Conservation (phyloP, 805 yeast genomes). For the Limtongia smithiae region DNA sequence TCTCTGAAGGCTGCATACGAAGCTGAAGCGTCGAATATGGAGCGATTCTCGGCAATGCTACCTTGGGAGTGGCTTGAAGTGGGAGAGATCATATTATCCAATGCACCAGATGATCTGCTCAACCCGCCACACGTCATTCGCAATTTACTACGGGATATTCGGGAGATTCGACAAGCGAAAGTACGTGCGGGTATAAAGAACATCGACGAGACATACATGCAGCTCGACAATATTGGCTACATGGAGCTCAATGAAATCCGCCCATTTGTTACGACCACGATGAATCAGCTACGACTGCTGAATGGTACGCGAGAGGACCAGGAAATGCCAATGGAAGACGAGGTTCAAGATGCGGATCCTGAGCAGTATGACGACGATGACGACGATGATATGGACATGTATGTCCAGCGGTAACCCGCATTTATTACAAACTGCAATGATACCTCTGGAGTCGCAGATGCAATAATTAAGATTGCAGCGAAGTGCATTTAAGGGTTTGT, state of each 20-base stretch:
- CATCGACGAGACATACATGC: conserved; percentile 77
- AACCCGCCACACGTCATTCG: conserved; percentile 71
- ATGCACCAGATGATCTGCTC: conserved; percentile 73
- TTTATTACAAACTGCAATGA: too few species aligned
- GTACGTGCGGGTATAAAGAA: conserved; percentile 73
- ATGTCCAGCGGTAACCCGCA: too few species aligned
- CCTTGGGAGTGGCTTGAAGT: conserved; percentile 91
- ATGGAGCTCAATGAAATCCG: conserved; percentile 86
- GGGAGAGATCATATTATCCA: conserved; percentile 60
- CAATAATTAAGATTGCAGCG: too few species aligned
- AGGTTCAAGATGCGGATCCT: conserved; percentile 12
- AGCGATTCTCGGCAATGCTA: conserved; percentile 55
- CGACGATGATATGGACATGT: conserved; percentile 8
- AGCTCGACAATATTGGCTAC: conserved; percentile 73
- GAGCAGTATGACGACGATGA: conserved; percentile 1
- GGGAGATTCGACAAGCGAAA: conserved; percentile 78
- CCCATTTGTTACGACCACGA: conserved; percentile 73
- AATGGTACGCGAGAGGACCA: conserved; percentile 41
- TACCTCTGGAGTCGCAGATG: too few species aligned
- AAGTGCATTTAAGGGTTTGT: too few species aligned
- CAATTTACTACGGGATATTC: conserved; percentile 70
- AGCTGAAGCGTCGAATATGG: conserved; percentile 57
- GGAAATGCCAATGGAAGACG: too few species aligned
- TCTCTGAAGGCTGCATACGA: conserved; percentile 57
- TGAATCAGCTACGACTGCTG: conserved; percentile 69